Evolutionary conservation across 2,329 filamentous ascomycete species (phyloP).

Genomic region (Cadophora malorum): DNA sequence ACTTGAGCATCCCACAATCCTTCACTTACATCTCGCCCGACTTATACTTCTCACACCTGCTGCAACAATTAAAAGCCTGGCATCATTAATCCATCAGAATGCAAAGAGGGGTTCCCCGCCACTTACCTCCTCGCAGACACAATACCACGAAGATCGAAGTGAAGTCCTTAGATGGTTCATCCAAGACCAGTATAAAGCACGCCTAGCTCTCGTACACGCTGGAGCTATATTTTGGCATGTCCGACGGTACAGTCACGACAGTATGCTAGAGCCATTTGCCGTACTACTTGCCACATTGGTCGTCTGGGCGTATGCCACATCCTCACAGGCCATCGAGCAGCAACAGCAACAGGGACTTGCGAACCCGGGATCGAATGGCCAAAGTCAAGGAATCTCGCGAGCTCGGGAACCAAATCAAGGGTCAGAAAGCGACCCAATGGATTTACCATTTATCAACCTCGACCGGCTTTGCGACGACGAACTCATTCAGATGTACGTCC

Average conservation of each 20-base stretch:
- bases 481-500: slow-evolving; percentile 30
- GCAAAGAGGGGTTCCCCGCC: background rate
- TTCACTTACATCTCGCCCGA: slow-evolving; percentile 61
- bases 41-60: slow-evolving; percentile 52
- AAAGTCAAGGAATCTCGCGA: too few species aligned
- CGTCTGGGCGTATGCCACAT: slow-evolving; percentile 50
- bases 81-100: slow-evolving; percentile 31
- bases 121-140: slow-evolving; percentile 20
- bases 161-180: slow-evolving; percentile 28
- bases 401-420: too few species aligned
- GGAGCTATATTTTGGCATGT: slow-evolving; percentile 55
- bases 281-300: slow-evolving; percentile 49
- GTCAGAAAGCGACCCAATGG: background rate
- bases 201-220: slow-evolving; percentile 53
- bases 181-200: slow-evolving; percentile 52
- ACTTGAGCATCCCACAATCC: slow-evolving; percentile 59
- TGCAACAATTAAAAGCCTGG: slow-evolving; percentile 21
- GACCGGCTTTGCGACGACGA: slow-evolving; percentile 34
- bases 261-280: slow-evolving; percentile 50
- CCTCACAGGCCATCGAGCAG: slow-evolving; percentile 18
- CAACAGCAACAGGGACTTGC: slow-evolving; percentile 14
- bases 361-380: background rate
- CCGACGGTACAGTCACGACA: slow-evolving; percentile 50
- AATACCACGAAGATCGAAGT: slow-evolving; percentile 28
- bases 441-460: slow-evolving; percentile 29